Base-by-base conservation (phyloP, 768 basidiomycete species). In the Leccinum subgranulosum region DNA sequence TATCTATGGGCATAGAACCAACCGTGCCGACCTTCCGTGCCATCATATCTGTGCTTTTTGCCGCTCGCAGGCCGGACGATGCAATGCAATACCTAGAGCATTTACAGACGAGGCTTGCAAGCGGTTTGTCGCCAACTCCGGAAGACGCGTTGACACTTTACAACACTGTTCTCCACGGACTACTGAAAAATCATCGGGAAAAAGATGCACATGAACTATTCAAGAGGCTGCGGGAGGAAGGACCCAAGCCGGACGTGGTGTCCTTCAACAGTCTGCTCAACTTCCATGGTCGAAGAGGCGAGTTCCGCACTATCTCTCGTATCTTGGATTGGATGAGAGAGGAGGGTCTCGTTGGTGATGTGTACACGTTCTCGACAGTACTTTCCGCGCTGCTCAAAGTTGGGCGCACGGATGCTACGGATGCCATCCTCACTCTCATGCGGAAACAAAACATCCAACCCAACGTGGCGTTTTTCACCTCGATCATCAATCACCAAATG, bases 331-430 rank as follows among this genome's bases (percentile, higher is more conserved):
- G 77, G 56, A 84, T 96, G 76, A 70, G 76, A 25, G 68, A 76
- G 14, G 77, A 73, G 2, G 78, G 79, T 0, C 65, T 96, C 33
- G 64, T 73, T 21, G 90, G 92, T 7, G 92, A 98, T 69, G 83
- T 90, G 11, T 84, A 87, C 72, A 97, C 90, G 0, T 98, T 87
- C 71, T 93, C 94, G 4, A 93, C 87, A 12, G 79, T 98, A 31
- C 83, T 98, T 17, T 83, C 87, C 25, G 87, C 90, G 1, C 70
- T 96, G 53, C 80, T 94, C 51, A 83, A 82, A 60, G 82, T 82
- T 14, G 85, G 86, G 10, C 79, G 84, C 55, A 72, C 79, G 27
- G 87, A 94, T 62, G 88, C 90, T 1, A 80, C 83, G 6, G 75
- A 80, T 21, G 75, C 83, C 27, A 79, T 93, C 21, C 71, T 94